Base-by-base conservation (phyloP, 352 stramenopile species). In the Globisporangium echinulatum region DNA sequence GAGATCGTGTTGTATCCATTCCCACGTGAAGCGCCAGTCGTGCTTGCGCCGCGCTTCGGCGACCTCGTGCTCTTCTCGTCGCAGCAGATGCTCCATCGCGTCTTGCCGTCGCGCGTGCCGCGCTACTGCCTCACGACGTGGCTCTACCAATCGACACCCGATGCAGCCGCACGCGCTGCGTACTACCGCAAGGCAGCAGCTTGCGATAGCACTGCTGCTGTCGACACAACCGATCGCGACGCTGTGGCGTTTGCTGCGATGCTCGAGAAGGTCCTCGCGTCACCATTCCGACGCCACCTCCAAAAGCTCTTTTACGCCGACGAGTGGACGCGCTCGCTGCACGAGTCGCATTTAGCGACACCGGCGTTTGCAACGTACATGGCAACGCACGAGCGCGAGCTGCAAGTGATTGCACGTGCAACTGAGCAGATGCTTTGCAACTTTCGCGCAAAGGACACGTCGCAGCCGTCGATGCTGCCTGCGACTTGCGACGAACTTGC, bases 1-100 rank as follows among this genome's bases (percentile, higher is more conserved):
- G 87, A 95, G 58, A 73, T 96, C 48, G 76, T 88, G 52, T 67
- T 96, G 43, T 91, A 87, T 39, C 85, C 87, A 4, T 96, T 95
- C 52, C 85, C 86, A 4, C 59, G 52, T 7, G 67, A 72, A n/a
- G 38, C 62, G 37, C 73, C 68, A 2, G 61, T 87, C 6, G 56
- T 76, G 7, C 60, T 95, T 4, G 61, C 73, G 51, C 82, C 85
- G 13, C 64, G 72, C 5, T 80, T 87, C 44, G 82, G 83, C 11
- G 59, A 83, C 43, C 64, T 95, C 59, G 82, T 94, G 63, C 67
- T 93, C 36, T 93, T 93, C 63, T 88, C 74, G 2, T 90, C 77
- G 17, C 69, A 90, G 59, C 76, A 87, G 56, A 91, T 93, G 83
- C 66, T 91, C 52, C 83, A 93, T 50, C 81, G 81, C 19, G 83